These are phyloP conservation scores for Thalassiosira exigua DNA, from an alignment of 352 stramenopile species.

Conservation along the genomic window DNA sequence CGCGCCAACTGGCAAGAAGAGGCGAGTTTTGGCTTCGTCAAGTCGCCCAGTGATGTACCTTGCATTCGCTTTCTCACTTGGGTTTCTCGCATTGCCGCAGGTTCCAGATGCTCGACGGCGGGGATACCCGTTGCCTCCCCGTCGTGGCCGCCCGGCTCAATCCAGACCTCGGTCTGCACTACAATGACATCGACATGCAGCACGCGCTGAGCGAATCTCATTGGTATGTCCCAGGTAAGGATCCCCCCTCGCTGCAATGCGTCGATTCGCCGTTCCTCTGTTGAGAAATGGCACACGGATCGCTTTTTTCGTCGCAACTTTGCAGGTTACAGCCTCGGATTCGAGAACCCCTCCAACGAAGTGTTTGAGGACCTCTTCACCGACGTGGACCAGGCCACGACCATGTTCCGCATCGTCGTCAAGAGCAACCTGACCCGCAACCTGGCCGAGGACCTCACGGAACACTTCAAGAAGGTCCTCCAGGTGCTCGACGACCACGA, in stretches of 20 bases:
- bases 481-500: constrained; percentile 24
- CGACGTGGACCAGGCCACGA: constrained; percentile 32
- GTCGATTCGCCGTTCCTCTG: too few species aligned
- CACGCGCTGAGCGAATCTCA: constrained; percentile 54
- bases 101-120: constrained; percentile 57
- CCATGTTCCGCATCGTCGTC: constrained; percentile 65
- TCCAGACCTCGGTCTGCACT: constrained; percentile 44
- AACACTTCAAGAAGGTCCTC: constrained; percentile 33
- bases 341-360: constrained; percentile 47
- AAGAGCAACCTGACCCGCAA: constrained; percentile 54
- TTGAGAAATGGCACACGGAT: too few species aligned
- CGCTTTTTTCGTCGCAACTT: too few species aligned
- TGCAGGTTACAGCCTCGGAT: constrained; percentile 49
- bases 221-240: too few species aligned
- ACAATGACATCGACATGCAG: constrained; percentile 59
- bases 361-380: constrained; percentile 44
- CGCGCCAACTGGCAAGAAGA: constrained; percentile 16
- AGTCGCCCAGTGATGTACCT: too few species aligned
- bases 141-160: constrained; percentile 59
- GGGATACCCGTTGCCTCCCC: constrained; percentile 48
- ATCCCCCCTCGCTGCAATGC: too few species aligned
- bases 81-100: too few species aligned
- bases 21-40: too few species aligned
- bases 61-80: too few species aligned
- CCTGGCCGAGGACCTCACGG: constrained; percentile 45